Evolutionary conservation across 2,329 filamentous ascomycete genomes (phyloP).

Genomic region (Chrysosporium keratinophilum): DNA sequence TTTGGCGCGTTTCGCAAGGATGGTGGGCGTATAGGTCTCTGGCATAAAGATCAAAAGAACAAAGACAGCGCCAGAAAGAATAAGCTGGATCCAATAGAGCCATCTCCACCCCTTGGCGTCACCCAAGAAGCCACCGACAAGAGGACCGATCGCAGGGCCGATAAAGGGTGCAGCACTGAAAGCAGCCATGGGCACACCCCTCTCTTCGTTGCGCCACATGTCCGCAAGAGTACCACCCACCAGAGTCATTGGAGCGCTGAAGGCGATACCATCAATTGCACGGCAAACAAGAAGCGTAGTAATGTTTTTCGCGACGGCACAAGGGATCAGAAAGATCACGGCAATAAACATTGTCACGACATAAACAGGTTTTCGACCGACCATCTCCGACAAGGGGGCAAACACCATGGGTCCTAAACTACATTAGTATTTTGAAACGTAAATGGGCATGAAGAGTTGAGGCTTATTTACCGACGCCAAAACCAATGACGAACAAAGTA

Average conservation of each 20-base stretch:
- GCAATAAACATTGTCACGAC: slow-evolving; percentile 57
- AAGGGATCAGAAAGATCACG: slow-evolving; percentile 70
- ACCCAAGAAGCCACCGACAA: slow-evolving; percentile 65
- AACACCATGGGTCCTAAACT: slow-evolving; percentile 60
- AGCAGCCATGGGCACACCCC: slow-evolving; percentile 76
- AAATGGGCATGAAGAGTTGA: not conserved
- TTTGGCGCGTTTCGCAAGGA: slow-evolving; percentile 59
- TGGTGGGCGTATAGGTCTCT: slow-evolving; percentile 75
- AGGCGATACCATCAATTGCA: slow-evolving; percentile 70
- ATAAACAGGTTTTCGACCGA: slow-evolving; percentile 63
- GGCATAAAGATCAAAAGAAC: slow-evolving; percentile 73
- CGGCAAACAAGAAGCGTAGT: slow-evolving; percentile 65
- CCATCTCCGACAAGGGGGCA: slow-evolving; percentile 65
- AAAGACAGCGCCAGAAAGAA: slow-evolving; percentile 60
- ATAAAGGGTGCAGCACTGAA: slow-evolving; percentile 76
- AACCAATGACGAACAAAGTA: slow-evolving; percentile 69
- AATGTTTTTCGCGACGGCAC: slow-evolving; percentile 66
- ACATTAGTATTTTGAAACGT: slow-evolving; percentile 10
- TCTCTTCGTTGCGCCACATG: slow-evolving; percentile 73
- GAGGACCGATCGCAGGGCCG: slow-evolving; percentile 65
- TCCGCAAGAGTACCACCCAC: slow-evolving; percentile 75
- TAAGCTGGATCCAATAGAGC: slow-evolving; percentile 81
- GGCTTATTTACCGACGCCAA: slow-evolving; percentile 53
- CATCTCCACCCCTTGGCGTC: slow-evolving; percentile 66
- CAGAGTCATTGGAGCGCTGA: slow-evolving; percentile 76